Evolutionary conservation across 169 alveolate genomes (phyloP), one percentile per base, ranked within the genome.

Genomic region (Plasmodium gaboni): DNA sequence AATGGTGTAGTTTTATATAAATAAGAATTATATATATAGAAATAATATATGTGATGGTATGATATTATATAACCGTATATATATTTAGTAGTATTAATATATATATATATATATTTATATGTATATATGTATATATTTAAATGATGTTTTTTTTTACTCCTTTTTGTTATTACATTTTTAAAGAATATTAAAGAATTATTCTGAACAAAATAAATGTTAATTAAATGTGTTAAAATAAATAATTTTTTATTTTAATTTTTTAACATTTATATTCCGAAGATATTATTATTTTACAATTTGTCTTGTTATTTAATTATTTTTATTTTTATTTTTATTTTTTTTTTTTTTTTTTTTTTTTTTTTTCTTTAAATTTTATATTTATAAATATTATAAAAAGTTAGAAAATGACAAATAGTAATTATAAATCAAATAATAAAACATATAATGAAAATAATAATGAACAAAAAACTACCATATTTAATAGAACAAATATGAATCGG

Each of bases 371-470:
- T 9, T 59, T 9, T 59, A 59, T 15, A n/a, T 15, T 15, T 71
- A 51, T 24, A 17, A 26, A 74, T 64, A 19, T 42, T 9, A 15
- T 19, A 42, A 15, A 42, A 48, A 59, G 15, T 10, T 22, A 44
- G 44, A 74, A 74, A 74, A 74, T 74, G 88, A 74, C 15, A 74
- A 74, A 74, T 28, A 44, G 61, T 22, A 19, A 28, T 4, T 60
- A 22, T 26, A 59, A 3, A 22, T 22, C 28, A 26, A 59, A 26
- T 59, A 32, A 59, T 13, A 32, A n/a, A 60, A 44, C 19, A 5
- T n/a, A 74, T 74, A 60, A 74, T 74, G 88, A 60, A 74, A 74
- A 60, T 12, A 59, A 60, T 74, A 15, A 60, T 38, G 60, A 17
- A 17, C 19, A 19, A 8, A 22, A 13, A 48, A 74, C 32, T 28